phyloP scores from a whole-genome alignment of 164 flowering plant genomes.

The Vitis rupestris region DNA sequence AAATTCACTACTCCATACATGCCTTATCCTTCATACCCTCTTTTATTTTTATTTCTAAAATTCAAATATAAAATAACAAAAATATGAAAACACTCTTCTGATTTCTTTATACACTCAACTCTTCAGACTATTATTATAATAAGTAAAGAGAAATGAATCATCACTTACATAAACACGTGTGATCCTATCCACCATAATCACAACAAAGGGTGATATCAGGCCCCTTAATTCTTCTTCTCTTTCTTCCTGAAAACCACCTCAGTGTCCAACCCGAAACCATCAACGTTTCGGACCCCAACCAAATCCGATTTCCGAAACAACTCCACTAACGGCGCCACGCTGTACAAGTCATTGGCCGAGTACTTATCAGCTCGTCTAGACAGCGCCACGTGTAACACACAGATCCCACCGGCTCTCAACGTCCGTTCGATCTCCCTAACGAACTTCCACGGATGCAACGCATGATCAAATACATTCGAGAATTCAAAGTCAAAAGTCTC shows the following conservation, averaged over 20 bases:
- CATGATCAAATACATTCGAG: conserved; percentile 94
- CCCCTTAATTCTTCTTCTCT: background rate
- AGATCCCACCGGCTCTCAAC: conserved; percentile 66
- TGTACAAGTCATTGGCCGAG: conserved; percentile 79
- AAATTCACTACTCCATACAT: too few relatives aligned
- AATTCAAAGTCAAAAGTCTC: conserved; percentile 81
- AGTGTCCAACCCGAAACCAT: conserved; percentile 86
- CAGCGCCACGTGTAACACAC: conserved; percentile 78
- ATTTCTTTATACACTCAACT: too few relatives aligned
- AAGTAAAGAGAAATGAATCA: too few relatives aligned
- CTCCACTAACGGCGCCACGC: conserved; percentile 50
- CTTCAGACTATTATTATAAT: too few relatives aligned
- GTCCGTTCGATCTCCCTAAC: conserved; percentile 89
- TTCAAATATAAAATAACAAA: too few relatives aligned
- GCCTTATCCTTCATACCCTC: too few relatives aligned
- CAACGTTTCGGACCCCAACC: conserved; percentile 54
- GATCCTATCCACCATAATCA: too few relatives aligned
- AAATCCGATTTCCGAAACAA: conserved; percentile 52
- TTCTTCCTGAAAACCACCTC: conserved; percentile 68
- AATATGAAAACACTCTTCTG: too few relatives aligned
- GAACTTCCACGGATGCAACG: conserved; percentile 66
- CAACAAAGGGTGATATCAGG: too few relatives aligned
- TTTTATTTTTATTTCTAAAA: too few relatives aligned
- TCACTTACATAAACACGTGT: too few relatives aligned
- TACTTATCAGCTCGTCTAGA: conserved; percentile 60